Evolutionary conservation across 306 rosid species (phyloP).

Genomic region (Inga laurina): DNA sequence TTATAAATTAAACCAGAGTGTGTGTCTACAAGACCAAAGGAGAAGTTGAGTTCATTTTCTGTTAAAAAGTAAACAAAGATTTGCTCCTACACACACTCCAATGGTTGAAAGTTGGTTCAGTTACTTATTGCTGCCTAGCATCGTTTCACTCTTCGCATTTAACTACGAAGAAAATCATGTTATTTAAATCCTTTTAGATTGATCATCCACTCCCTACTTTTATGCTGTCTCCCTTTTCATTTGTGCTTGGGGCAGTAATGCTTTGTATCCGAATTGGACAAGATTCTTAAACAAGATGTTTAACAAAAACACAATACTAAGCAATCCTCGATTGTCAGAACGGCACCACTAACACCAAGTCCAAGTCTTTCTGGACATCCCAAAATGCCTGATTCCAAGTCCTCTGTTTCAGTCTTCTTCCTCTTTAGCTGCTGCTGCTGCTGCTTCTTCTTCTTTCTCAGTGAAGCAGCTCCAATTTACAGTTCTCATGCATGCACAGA

Average conservation of each 20-base stretch:
- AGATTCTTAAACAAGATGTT: background rate
- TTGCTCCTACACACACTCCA: too few species aligned
- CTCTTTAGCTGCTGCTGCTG: background rate
- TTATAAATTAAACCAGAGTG: too few species aligned
- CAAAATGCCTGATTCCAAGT: background rate
- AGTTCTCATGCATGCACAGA: background rate
- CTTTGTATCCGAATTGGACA: background rate
- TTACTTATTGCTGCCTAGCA: background rate
- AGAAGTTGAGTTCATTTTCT: too few species aligned
- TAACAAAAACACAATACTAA: background rate
- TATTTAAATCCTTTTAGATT: too few species aligned
- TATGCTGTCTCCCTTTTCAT: background rate
- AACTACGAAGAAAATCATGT: background rate
- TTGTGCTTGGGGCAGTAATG: too few species aligned
- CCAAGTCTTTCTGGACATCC: background rate
- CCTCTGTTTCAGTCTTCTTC: background rate
- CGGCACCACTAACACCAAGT: background rate
- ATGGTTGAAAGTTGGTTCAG: background rate
- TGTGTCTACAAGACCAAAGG: too few species aligned
- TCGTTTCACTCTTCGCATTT: background rate
- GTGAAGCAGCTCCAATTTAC: slow-evolving; percentile 3
- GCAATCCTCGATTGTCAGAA: background rate
- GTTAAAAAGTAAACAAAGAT: too few species aligned
- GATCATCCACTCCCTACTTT: background rate
- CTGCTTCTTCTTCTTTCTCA: background rate